Conservation (phyloP, 2,329 filamentous ascomycete species). For the Xylariaceae sp. region DNA sequence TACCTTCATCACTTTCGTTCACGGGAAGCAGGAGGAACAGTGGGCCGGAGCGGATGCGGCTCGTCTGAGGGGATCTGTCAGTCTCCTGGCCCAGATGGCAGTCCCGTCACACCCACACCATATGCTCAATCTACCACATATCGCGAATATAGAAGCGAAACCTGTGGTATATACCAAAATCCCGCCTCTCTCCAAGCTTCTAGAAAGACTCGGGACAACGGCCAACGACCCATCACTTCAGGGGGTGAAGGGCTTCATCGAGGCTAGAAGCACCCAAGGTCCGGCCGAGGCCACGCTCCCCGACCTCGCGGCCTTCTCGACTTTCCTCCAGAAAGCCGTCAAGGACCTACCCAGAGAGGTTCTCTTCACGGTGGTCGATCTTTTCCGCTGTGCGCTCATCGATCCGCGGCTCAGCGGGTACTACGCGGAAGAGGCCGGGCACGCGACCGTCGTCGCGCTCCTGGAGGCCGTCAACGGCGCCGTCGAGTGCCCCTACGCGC, state of each 20-base stretch:
- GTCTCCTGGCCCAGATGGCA: constrained; percentile 66
- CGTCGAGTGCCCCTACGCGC: constrained; percentile 62
- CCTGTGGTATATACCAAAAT: constrained; percentile 69
- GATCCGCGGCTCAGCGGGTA: constrained; percentile 75
- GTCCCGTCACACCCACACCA: constrained; percentile 70
- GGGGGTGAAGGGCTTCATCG: constrained; percentile 64
- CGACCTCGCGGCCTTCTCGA: constrained; percentile 57
- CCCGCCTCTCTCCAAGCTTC: constrained; percentile 75
- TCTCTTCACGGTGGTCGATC: constrained; percentile 77
- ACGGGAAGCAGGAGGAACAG: constrained; percentile 65
- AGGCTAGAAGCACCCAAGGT: constrained; percentile 48
- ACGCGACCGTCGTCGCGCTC: constrained; percentile 56
- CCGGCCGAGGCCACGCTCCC: constrained; percentile 63
- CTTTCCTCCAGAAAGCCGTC: constrained; percentile 50
- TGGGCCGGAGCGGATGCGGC: constrained; percentile 73
- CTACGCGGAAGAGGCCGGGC: constrained; percentile 67
- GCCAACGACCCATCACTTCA: constrained; percentile 52
- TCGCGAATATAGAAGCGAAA: constrained; percentile 55
- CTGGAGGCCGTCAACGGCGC: constrained; percentile 51
- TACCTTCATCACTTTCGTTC: constrained; percentile 80
- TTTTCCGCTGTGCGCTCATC: constrained; percentile 68
- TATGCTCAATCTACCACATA: constrained; percentile 59
- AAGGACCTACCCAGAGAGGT: constrained; percentile 51
- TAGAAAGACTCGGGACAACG: constrained; percentile 63
- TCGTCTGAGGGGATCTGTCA: constrained; percentile 62